A percentile compares a stretch with the other conserved stretches of the same genome.
Evolutionary conservation across 148 eudicot genomes (phyloP).

Genomic region (Fallopia convolvulus): DNA sequence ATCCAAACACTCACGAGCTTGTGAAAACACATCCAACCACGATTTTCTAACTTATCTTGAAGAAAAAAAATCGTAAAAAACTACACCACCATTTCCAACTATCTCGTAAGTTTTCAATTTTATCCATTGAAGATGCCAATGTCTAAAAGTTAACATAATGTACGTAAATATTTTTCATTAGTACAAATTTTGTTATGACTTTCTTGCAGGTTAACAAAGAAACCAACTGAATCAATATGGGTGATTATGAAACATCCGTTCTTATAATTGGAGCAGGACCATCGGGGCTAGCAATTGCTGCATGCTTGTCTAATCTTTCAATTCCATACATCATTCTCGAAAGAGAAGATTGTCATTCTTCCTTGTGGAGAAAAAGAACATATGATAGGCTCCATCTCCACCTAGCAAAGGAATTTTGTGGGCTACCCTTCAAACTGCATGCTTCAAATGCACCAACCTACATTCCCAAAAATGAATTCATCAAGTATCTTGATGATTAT

Average conservation of each 20-base stretch:
- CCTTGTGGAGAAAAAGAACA: slow-evolving; percentile 40
- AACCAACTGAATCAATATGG: background rate
- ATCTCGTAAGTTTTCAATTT: background rate
- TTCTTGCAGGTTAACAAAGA: background rate
- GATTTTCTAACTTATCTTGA: background rate
- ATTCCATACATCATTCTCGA: slow-evolving; percentile 40
- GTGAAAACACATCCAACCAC: background rate
- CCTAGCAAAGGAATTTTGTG: background rate
- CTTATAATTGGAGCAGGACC: background rate
- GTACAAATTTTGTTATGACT: background rate
- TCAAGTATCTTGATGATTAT: slow-evolving; percentile 38
- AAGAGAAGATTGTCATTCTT: slow-evolving; percentile 39
- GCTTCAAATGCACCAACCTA: background rate
- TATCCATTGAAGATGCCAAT: background rate
- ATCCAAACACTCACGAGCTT: background rate
- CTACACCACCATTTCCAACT: background rate
- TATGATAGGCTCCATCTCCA: slow-evolving; percentile 31
- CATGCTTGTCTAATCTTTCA: slow-evolving; percentile 19
- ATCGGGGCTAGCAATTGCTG: slow-evolving; percentile 23
- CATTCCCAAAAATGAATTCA: slow-evolving; percentile 20
- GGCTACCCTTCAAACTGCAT: background rate
- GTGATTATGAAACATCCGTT: slow-evolving; percentile 15
- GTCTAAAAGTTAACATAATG: background rate
- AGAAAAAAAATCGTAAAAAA: background rate
- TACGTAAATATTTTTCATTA: background rate